Evolutionary conservation across 1,284 basidiomycete species (phyloP), one percentile per base, ranked within the genome.

Genomic region (Apiotrichum mycotoxinovorans): DNA sequence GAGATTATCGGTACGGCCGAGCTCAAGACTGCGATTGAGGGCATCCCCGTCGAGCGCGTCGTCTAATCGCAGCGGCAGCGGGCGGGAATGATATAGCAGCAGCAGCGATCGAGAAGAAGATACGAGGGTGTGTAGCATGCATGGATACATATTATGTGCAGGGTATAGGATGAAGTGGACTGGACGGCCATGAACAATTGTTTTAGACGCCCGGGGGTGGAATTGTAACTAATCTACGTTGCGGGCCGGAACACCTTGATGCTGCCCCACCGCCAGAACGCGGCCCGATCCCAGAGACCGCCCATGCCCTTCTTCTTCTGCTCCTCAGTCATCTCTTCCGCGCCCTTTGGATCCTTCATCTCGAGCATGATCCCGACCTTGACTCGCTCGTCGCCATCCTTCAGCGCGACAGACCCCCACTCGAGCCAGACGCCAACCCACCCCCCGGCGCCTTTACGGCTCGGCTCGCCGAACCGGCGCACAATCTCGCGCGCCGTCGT

Each of bases 381-480:
- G 2, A 66, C 57, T 22, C 51, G 33, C 23, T 54, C 50, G 25
- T 50, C 54, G 8, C 18, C 41, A 18, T 35, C 15, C 34, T 26
- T 0, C 3, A 61, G 37, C 17, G 50, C 60, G 55, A 87, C 81
- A 58, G 78, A 81, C n/a, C 83, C 80, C 90, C 90, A 94, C 73
- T 94, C 91, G 64, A 90, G 87, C 88, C 89, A 95, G 60, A 93
- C 91, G 20, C 85, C 85, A 62, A 93, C 88, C 41, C 87, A 89
- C n/a, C 87, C 87, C 0, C 90, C 89, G 25, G 91, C 89, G 8
- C 91, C 91, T 70, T 94, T 95, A 54, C 88, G 82, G 65, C 83
- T 83, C 9, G 91, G 91, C 74, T 94, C 91, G 20, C 91, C 91
- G 33, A 94, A 74, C 37, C 72, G 69, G 18, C 76, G 70, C 3